Conservation (phyloP, 2,329 filamentous ascomycete genomes). For the Epichloe coenophiala region DNA sequence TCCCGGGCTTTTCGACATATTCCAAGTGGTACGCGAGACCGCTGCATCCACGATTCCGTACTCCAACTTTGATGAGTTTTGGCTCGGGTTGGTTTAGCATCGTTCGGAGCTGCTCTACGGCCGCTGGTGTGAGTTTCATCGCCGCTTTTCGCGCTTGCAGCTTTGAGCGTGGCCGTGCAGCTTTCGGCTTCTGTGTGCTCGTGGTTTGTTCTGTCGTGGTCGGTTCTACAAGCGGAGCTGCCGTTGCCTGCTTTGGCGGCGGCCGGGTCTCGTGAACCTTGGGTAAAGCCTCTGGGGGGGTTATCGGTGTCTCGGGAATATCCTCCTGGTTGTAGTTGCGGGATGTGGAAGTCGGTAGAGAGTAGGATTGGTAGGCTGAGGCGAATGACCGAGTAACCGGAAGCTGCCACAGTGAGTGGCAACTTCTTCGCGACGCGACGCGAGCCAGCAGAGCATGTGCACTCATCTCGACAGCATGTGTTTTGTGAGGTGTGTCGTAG, state of each 20-base stretch:
- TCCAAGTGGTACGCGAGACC: conserved; percentile 88
- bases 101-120: conserved; percentile 63
- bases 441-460: conserved; percentile 26
- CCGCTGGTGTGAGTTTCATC: conserved; percentile 70
- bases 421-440: conserved; percentile 25
- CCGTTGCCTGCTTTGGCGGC: conserved; percentile 16
- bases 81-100: conserved; percentile 76
- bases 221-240: conserved; percentile 8
- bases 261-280: conserved; percentile 39
- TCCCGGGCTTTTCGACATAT: conserved; percentile 80
- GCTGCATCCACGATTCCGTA: conserved; percentile 87
- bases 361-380: conserved; percentile 37
- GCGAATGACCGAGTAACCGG: conserved; percentile 20
- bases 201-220: background rate
- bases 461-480: conserved; percentile 28
- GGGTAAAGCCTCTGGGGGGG: conserved; percentile 28
- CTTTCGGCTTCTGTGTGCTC: conserved; percentile 43
- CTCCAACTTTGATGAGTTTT: conserved; percentile 87
- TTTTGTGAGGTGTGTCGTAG: background rate
- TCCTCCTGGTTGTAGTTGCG: conserved; percentile 27
- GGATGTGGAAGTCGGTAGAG: conserved; percentile 31
- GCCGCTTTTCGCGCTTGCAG: conserved; percentile 68
- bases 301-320: conserved; percentile 33
- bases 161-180: conserved; percentile 24
- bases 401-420: conserved; percentile 28